A percentile compares a stretch with the other conserved stretches of the same genome.
These are phyloP conservation scores for Astraeus odoratus DNA, from an alignment of 768 basidiomycete species.

Conservation along the genomic window DNA sequence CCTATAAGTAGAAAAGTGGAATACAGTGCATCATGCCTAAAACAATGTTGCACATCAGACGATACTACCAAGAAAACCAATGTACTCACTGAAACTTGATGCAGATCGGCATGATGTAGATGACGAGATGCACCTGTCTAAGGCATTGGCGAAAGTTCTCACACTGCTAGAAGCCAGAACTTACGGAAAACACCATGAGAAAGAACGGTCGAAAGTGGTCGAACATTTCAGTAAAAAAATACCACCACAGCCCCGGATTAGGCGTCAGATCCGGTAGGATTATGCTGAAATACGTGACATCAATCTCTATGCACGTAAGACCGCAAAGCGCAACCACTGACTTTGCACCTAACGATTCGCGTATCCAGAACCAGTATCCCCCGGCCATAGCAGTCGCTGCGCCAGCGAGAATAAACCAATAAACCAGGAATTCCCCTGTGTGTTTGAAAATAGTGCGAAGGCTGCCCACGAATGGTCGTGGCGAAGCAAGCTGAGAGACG, in stretches of 20 bases:
- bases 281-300: conserved; percentile 39
- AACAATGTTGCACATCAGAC: background rate
- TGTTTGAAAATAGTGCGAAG: conserved; percentile 21
- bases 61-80: background rate
- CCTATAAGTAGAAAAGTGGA: conserved; percentile 72
- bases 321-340: conserved; percentile 24
- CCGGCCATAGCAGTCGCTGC: conserved; percentile 48
- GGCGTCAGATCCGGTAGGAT: conserved; percentile 86
- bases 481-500: conserved; percentile 62
- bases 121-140: conserved; percentile 68
- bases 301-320: background rate
- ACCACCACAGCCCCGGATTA: conserved; percentile 96
- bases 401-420: conserved; percentile 37
- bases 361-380: conserved; percentile 62
- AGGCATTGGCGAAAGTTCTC: background rate
- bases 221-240: conserved; percentile 99
- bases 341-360: conserved; percentile 83
- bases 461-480: conserved; percentile 28
- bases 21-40: conserved; percentile 82
- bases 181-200: conserved; percentile 86
- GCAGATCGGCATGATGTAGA: conserved; percentile 79
- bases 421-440: conserved; percentile 42
- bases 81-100: conserved; percentile 74
- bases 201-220: conserved; percentile 97
- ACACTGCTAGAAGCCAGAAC: conserved; percentile 16